Percentiles rank a stretch among this genome's conserved stretches.
phyloP scores from a whole-genome alignment of 2,329 filamentous ascomycete species.

The Phoma sp. region DNA sequence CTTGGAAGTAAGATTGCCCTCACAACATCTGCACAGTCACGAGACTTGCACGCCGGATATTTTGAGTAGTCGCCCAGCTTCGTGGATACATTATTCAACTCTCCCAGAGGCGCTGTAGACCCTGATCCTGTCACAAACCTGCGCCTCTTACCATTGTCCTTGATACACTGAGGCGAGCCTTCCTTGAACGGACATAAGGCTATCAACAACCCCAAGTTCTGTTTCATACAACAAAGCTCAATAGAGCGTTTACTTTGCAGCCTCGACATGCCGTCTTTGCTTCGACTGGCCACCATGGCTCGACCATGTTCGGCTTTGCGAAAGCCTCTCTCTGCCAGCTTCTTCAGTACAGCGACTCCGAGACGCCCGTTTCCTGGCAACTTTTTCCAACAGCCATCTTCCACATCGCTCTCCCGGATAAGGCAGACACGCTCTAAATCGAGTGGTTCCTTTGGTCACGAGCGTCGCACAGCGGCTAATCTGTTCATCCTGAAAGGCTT shows the following conservation, averaged over 20 bases:
- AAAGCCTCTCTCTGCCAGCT: conserved; percentile 5
- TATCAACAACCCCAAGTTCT: too few relatives aligned
- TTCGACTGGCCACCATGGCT: conserved; percentile 19
- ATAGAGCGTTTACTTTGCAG: background rate
- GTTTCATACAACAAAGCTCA: too few relatives aligned
- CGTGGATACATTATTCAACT: background rate
- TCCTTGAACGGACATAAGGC: too few relatives aligned
- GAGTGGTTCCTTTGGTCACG: conserved; percentile 4
- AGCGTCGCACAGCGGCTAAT: conserved; percentile 6
- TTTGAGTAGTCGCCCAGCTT: background rate
- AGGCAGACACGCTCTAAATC: conserved; percentile 8
- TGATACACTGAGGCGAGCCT: too few relatives aligned
- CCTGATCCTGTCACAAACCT: too few relatives aligned
- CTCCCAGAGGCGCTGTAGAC: too few relatives aligned
- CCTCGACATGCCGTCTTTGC: conserved; percentile 17
- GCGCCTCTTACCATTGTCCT: background rate
- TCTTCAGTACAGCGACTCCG: conserved; percentile 14
- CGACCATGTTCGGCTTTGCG: conserved; percentile 12
- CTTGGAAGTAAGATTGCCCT: too few relatives aligned
- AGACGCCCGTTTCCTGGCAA: conserved; percentile 19
- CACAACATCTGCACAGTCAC: background rate
- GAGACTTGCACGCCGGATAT: background rate
- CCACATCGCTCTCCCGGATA: conserved; percentile 11
- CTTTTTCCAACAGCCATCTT: conserved; percentile 24
- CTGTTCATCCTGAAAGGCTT: conserved; percentile 40